phyloP scores from a whole-genome alignment of 257 asterid genomes.

The Nicotiana paniculata region DNA sequence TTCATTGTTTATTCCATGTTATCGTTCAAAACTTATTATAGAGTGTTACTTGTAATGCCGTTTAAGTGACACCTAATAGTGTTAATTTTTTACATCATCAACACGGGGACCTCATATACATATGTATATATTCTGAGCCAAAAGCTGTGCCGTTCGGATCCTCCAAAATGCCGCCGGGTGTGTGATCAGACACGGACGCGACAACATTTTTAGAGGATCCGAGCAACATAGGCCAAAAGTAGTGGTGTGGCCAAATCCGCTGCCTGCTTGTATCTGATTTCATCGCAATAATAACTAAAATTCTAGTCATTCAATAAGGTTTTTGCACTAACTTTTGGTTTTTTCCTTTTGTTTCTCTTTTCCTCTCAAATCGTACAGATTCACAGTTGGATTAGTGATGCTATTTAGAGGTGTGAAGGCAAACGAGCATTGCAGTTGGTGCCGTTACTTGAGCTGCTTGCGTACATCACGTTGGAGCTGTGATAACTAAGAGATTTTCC shows the following conservation, averaged over 20 bases:
- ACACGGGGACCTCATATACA: no score
- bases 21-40: background rate
- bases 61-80: background rate
- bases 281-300: no score
- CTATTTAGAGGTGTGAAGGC: slow-evolving; percentile 70
- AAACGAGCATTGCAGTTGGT: slow-evolving; percentile 74
- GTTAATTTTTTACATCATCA: background rate
- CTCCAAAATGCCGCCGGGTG: background rate
- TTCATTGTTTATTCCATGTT: background rate
- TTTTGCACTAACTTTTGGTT: no score
- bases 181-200: no score
- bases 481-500: slow-evolving; percentile 24
- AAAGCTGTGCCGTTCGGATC: background rate
- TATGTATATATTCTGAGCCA: background rate
- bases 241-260: no score
- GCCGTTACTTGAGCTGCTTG: slow-evolving; percentile 82
- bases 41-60: background rate
- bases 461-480: slow-evolving; percentile 90
- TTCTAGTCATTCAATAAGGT: no score
- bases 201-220: no score
- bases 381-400: slow-evolving; percentile 58
- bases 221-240: no score
- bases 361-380: slow-evolving; percentile 30
- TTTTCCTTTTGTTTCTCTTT: background rate
- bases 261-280: no score